Base-by-base conservation (phyloP, 2,329 filamentous ascomycete species). In the Penicillium sp. region DNA sequence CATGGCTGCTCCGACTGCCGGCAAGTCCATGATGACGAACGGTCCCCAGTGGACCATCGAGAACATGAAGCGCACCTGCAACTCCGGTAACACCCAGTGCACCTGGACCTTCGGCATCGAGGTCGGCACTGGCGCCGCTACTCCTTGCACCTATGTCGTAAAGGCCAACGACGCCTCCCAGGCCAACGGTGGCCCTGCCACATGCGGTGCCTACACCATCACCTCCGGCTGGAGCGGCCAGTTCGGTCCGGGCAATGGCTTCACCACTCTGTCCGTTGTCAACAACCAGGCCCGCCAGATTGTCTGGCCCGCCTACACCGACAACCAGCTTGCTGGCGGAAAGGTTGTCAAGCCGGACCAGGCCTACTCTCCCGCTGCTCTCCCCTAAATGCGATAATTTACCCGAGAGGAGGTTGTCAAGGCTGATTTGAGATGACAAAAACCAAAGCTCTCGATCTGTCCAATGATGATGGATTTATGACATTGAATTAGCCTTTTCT, bases 191-290 rank as follows among this genome's bases (percentile, higher is more conserved):
- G 74, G 72, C 16, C 71, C 75, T 40, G 57, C 64, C 51, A 70
- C 57, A 44, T 83, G 79, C 70, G 80, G 79, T 35, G 63, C 62
- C 51, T 83, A 74, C 73, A 78, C 73, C 55, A 60, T 83, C 63
- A 79, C 77, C 45, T 76, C 76, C 2, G 77, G 78, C 70, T 83
- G 80, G 80, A 79, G 75, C 65, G 79, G 74, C 63, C 75, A 81
- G 61, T 83, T 83, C 57, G 81, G 80, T 44, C 51, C 68, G 11
- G 76, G 66, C 55, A 70, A 77, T 24, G 81, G 79, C 57, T 83
- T 82, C 73, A 82, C 80, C 22, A 81, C 77, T 20, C 68, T 83
- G 25, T 71, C 76, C 18, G 76, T 83, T 47, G 73, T 76, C 42
- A 70, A 81, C 67, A 68, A 71, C 56, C 68, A 67, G 43, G 69